Evolutionary conservation across 495 filamentous ascomycete species (phyloP).

Genomic region (Penicillium paradoxum): DNA sequence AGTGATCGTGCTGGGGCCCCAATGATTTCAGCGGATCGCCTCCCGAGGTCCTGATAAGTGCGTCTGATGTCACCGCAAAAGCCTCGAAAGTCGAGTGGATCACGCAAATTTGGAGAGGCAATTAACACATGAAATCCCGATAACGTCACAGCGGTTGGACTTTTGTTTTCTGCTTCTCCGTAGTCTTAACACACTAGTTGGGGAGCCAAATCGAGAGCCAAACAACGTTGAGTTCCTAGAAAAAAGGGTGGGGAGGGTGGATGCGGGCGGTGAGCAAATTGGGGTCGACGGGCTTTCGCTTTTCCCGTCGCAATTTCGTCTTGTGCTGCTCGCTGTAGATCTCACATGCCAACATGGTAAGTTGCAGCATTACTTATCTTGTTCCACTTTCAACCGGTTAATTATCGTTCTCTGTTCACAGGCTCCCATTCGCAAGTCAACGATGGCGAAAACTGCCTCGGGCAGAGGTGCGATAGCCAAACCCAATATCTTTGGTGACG

Average conservation of each 20-base stretch:
- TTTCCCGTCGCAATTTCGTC: slow-evolving; percentile 10
- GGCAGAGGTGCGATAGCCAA: slow-evolving; percentile 26
- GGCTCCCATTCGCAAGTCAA: slow-evolving; percentile 27
- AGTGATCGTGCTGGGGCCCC: slow-evolving; percentile 7
- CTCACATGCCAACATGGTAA: slow-evolving; percentile 15
- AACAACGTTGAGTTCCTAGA: slow-evolving; percentile 8
- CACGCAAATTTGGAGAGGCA: neutral
- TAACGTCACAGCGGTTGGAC: slow-evolving; percentile 1
- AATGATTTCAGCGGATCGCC: slow-evolving; percentile 11
- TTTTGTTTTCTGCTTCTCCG: neutral
- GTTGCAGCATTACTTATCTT: slow-evolving; percentile 8
- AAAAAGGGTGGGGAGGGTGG: slow-evolving; percentile 6
- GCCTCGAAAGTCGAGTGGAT: neutral
- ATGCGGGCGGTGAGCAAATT: slow-evolving; percentile 3
- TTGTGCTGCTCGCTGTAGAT: slow-evolving; percentile 2
- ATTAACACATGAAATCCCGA: neutral
- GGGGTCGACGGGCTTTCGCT: slow-evolving; percentile 1
- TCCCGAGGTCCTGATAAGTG: neutral
- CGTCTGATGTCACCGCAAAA: slow-evolving; percentile 6
- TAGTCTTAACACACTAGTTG: neutral
- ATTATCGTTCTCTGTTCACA: slow-evolving; percentile 13
- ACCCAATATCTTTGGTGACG: slow-evolving; percentile 30
- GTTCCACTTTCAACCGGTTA: slow-evolving; percentile 11
- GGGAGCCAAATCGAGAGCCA: neutral
- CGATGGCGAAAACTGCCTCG: slow-evolving; percentile 24